Percentiles rank a stretch among this genome's conserved stretches.
phyloP scores from a whole-genome alignment of 2,329 filamentous ascomycete species.

The Colletotrichum sansevieriae region DNA sequence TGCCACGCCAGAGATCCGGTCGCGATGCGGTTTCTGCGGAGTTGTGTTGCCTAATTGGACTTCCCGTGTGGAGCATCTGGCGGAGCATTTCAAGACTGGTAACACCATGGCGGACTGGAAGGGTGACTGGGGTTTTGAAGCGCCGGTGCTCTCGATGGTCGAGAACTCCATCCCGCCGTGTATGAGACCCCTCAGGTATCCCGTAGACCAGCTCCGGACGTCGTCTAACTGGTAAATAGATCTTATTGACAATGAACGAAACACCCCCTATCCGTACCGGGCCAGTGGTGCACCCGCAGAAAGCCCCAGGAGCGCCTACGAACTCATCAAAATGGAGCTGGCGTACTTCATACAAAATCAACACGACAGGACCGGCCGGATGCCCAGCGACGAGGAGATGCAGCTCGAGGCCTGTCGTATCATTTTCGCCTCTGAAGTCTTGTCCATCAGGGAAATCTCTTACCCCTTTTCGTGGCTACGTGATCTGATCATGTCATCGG shows the following conservation, averaged over 20 bases:
- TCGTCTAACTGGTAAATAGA: conserved; percentile 63
- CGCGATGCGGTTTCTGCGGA: conserved; percentile 75
- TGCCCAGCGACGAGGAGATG: conserved; percentile 65
- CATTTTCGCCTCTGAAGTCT: conserved; percentile 66
- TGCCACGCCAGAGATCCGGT: conserved; percentile 71
- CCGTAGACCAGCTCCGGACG: conserved; percentile 52
- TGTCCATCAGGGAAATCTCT: conserved; percentile 55
- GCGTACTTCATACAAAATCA: conserved; percentile 64
- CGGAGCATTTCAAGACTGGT: conserved; percentile 76
- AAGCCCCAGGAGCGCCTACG: conserved; percentile 70
- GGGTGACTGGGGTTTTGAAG: conserved; percentile 77
- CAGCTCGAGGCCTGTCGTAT: conserved; percentile 71
- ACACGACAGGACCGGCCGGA: conserved; percentile 54
- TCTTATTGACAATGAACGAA: conserved; percentile 74
- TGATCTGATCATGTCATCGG: conserved; percentile 67
- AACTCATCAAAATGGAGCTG: conserved; percentile 70
- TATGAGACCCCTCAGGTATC: conserved; percentile 58
- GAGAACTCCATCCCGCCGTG: conserved; percentile 77
- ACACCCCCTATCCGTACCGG: conserved; percentile 66
- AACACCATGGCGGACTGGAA: conserved; percentile 78
- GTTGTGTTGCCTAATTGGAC: conserved; percentile 73
- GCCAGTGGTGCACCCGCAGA: conserved; percentile 59
- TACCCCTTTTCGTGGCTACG: conserved; percentile 66
- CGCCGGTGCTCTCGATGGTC: conserved; percentile 71
- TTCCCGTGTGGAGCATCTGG: conserved; percentile 71